These are phyloP conservation scores for Lupinus albus DNA, from an alignment of 306 rosid species.

Conservation along the genomic window DNA sequence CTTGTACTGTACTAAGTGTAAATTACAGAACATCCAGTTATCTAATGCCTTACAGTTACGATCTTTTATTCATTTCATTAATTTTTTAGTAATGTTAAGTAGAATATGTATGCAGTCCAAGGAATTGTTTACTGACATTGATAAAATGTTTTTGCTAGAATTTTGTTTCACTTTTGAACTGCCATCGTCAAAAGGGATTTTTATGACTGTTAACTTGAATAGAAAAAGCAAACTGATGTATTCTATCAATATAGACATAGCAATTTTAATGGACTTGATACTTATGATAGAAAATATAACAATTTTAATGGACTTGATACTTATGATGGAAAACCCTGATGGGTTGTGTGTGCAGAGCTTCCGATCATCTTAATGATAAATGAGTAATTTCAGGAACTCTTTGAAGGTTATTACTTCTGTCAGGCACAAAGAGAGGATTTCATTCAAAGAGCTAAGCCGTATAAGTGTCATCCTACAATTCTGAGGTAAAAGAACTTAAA, in stretches of 20 bases:
- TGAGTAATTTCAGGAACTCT: conserved; percentile 71
- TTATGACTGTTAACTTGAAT: conserved; percentile 26
- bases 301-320: background rate
- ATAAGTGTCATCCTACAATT: conserved; percentile 86
- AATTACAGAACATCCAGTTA: background rate
- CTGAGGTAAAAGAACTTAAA: conserved; percentile 53
- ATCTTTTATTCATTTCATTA: background rate
- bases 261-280: conserved; percentile 4
- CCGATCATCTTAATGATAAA: conserved; percentile 30
- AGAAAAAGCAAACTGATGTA: background rate
- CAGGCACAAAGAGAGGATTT: conserved; percentile 91
- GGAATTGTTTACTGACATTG: conserved; percentile 1
- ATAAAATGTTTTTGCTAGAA: background rate
- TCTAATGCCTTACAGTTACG: background rate
- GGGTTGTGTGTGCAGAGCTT: conserved; percentile 33
- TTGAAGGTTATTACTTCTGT: conserved; percentile 95
- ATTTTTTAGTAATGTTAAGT: conserved; percentile 8
- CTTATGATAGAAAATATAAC: no score
- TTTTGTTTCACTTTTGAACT: conserved; percentile 18
- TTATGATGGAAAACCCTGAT: conserved; percentile 14
- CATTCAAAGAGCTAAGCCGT: conserved; percentile 81
- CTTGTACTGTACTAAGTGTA: conserved; percentile 1
- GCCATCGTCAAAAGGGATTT: conserved; percentile 5
- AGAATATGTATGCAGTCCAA: conserved; percentile 14
- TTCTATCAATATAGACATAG: conserved; percentile 4